Evolutionary conservation across 2,329 filamentous ascomycete genomes (phyloP).

Genomic region (Aspergillus glaucus): DNA sequence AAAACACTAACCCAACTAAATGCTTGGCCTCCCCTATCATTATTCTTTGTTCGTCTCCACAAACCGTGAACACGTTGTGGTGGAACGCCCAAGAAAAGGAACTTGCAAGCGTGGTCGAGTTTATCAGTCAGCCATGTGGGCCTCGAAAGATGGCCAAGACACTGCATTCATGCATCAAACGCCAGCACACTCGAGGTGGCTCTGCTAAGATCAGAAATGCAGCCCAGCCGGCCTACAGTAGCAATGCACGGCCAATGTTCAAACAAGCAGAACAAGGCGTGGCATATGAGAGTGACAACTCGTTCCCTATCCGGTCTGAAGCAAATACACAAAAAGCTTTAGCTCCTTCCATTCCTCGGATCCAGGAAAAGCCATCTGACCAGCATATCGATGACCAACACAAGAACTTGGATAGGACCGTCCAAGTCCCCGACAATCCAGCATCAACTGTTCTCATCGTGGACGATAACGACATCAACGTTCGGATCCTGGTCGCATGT

Average conservation of each 20-base stretch:
- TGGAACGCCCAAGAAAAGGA: constrained; percentile 3
- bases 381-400: neutral
- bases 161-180: constrained; percentile 18
- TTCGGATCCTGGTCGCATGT: constrained; percentile 26
- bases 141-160: constrained; percentile 28
- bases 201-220: neutral
- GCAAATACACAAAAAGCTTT: too few species aligned
- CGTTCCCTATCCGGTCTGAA: too few species aligned
- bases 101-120: constrained; percentile 19
- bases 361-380: neutral
- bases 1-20: neutral
- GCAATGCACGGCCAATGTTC: neutral
- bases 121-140: constrained; percentile 30
- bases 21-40: constrained; percentile 17
- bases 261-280: too few species aligned
- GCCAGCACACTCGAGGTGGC: constrained; percentile 1
- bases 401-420: neutral
- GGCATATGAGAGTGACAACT: too few species aligned
- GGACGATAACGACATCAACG: constrained; percentile 34
- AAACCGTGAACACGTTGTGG: constrained; percentile 14
- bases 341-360: neutral
- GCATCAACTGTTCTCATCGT: constrained; percentile 25
- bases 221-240: neutral
- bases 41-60: constrained; percentile 22
- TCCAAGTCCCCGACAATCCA: neutral